Base-by-base conservation (phyloP, 176 grass and related monocot genomes). In the Saccharum spontaneum region DNA sequence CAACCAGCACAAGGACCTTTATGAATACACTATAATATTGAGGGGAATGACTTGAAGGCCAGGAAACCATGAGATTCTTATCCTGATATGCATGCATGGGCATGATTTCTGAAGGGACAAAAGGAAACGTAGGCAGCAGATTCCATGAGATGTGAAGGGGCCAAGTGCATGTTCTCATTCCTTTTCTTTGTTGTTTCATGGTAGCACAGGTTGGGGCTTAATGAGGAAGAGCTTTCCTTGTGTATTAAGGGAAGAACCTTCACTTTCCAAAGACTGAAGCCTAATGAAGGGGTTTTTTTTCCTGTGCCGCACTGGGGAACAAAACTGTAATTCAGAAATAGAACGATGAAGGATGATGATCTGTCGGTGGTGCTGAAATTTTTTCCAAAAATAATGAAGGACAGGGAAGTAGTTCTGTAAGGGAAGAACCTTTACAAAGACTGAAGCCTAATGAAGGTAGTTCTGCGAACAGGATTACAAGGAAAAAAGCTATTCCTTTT, bases 191-290 rank as follows among this genome's bases (percentile, higher is more conserved):
- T 54, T 82, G 86, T 88, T 91, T 88, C 77, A 82, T 68, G 54
- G 77, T 82, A 82, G 24, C 67, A 82, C 69, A 78, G 81, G 64
- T 80, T 33, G 70, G 71, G 40, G 75, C 40, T 87, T 87, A 79
- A 80, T 80, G 50, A 79, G 12, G 9, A 71, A 86, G 79, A 75
- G 77, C 79, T 84, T 94, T 94, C 77, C 94, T 97, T 97, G 90
- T 87, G 80, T 22, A 90, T 89, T 82, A 97, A 97, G 94, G 79
- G 81, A 97, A 90, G 94, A 92, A 97, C 90, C 85, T 88, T 79
- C 85, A 38, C 89, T 91, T 84, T 91, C 39, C 33, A 80, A 76
- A 80, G 18, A 87, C 39, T 71, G 76, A 43, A 87, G 76, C 40
- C 52, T 84, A 71, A 71, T 54, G 74, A 68, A 73, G 76, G 48